phyloP scores from a whole-genome alignment of 1,139 yeast species.

The Sugiyamaella pinicola region DNA sequence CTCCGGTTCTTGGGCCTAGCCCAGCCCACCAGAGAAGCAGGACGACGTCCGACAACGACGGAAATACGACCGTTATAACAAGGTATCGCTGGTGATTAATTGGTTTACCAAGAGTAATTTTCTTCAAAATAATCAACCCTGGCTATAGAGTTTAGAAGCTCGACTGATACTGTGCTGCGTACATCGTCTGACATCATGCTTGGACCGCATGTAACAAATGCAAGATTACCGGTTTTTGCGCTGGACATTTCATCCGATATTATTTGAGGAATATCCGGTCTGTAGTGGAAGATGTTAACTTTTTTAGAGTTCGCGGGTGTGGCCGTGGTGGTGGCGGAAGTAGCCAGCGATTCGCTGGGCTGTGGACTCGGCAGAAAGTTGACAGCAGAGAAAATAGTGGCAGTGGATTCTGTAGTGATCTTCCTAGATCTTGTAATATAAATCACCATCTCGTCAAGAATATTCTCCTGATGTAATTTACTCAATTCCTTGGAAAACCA shows the following conservation, averaged over 20 bases:
- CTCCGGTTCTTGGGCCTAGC: no score
- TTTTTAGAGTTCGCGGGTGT: neutral
- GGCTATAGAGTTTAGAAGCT: conserved; percentile 29
- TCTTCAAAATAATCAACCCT: conserved; percentile 47
- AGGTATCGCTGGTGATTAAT: neutral
- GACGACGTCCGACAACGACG: neutral
- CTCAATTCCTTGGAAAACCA: conserved; percentile 30
- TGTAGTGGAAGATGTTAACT: conserved; percentile 8
- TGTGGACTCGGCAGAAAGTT: neutral
- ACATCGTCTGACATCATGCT: conserved; percentile 43
- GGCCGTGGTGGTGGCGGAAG: neutral
- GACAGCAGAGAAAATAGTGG: neutral
- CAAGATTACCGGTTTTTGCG: conserved; percentile 19
- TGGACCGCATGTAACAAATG: conserved; percentile 46
- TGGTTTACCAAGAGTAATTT: conserved; percentile 48
- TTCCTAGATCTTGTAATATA: conserved; percentile 39
- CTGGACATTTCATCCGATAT: conserved; percentile 39
- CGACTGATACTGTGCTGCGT: conserved; percentile 36
- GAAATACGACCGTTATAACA: neutral
- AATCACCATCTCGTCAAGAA: conserved; percentile 44
- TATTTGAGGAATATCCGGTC: conserved; percentile 8
- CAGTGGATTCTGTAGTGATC: neutral
- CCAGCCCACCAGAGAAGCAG: no score
- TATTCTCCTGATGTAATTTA: conserved; percentile 18
- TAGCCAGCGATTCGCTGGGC: no score